These are phyloP conservation scores for Botrytis paeoniae DNA, from an alignment of 2,329 filamentous ascomycete species.

Conservation along the genomic window DNA sequence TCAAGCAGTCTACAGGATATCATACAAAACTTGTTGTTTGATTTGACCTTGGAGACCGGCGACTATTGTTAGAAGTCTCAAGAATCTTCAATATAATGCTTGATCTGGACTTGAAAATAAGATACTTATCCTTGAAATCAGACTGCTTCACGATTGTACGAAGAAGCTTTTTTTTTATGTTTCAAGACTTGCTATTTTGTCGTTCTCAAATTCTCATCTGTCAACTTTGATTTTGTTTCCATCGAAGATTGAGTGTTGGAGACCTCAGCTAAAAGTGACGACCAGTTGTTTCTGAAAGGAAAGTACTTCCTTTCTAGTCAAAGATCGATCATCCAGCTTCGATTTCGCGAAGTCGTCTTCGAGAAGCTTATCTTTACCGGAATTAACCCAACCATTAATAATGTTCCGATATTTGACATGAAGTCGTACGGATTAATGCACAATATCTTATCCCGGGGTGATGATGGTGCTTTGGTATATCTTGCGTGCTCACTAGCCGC, in stretches of 20 bases:
- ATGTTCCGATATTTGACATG: neutral
- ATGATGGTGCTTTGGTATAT: slow-evolving; percentile 9
- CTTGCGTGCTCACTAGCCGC: neutral
- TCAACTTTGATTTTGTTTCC: neutral
- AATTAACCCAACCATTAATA: neutral
- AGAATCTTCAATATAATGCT: neutral
- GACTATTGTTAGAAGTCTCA: neutral
- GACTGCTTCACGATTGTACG: neutral
- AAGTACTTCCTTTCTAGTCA: neutral
- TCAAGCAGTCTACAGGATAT: neutral
- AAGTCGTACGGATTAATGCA: neutral
- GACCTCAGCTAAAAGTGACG: neutral
- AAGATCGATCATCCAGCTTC: neutral
- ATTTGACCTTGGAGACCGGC: neutral
- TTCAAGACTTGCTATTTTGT: neutral
- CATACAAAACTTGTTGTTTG: neutral
- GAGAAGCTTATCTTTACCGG: neutral
- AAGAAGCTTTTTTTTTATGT: neutral
- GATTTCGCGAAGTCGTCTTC: neutral
- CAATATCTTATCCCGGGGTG: neutral
- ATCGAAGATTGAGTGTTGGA: neutral
- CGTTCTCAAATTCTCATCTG: neutral
- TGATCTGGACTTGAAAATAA: neutral
- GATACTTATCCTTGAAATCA: neutral
- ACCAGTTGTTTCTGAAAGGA: neutral